Evolutionary conservation across 345 rosid species (phyloP), one percentile per base, ranked within the genome.

Genomic region (Passiflora organensis): DNA sequence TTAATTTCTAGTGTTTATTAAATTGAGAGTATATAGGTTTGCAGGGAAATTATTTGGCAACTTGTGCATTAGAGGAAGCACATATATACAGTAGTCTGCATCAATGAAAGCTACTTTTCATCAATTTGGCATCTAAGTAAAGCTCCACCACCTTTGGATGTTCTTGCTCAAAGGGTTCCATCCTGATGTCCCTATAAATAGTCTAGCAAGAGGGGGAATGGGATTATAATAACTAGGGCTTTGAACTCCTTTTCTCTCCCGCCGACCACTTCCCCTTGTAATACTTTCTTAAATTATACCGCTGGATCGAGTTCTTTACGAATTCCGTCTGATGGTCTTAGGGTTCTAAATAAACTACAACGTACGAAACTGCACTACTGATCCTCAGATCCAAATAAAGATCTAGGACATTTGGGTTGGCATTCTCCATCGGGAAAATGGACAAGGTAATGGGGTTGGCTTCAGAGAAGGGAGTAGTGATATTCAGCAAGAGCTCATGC

Each of bases 131-230:
- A 84, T 84, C 85, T 56, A 65, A 59, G 44, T 34, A 71, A 63
- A 60, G 74, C 56, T 66, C 45, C 25, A 48, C 52, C 23, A 25
- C 60, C 72, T 74, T 72, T 59, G 72, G 74, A 74, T 74, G 73
- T 55, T 77, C 59, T 71, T 59, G 43, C 62, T 58, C 62, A 59
- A 74, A 50, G 64, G 59, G 66, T 56, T 72, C 55, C 59, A 49
- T 56, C 42, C 51, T n/a, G n/a, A n/a, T n/a, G n/a, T n/a, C n/a
- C n/a, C n/a, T 85, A 85, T 85, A 85, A 73, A 82, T 80, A 80
- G 75, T 56, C 44, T 23, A 52, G 52, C 68, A 73, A 18, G 62
- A 67, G 54, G 32, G 54, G 62, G 60, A 43, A 60, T 50, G 51
- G n/a, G n/a, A n/a, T 73, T 79, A 43, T 63, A 71, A 39, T 73